Base-by-base conservation (phyloP, 2,329 filamentous ascomycete species). In the Colletotrichum ledebouriae region DNA sequence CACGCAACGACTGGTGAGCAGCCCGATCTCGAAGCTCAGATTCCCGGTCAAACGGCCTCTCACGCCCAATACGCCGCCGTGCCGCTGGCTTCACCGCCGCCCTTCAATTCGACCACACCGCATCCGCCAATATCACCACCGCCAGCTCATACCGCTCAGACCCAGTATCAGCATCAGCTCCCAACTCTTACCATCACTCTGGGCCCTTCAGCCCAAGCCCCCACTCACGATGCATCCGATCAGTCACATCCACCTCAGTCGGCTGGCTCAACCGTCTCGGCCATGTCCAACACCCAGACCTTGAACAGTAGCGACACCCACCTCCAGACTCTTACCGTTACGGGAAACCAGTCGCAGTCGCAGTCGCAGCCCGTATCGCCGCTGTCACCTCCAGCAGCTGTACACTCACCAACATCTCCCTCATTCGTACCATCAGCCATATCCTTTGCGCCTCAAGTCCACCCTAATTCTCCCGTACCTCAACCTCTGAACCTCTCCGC, bases 361-460 rank as follows among this genome's bases (percentile, higher is more conserved):
- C 25, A 25, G 25, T 5, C 66, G 17, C 61, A 65, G 34, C 55
- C 61, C 55, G 56, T 50, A 9, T 66, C 66, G 25, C 55, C 66
- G 20, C 33, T 65, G 42, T 65, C 66, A 12, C 55, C 65, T 15
- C 37, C 61, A 25, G 55, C 55, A 3, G 44, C 49, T 6, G 13
- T 60, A 6, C 66, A 69, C 55, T 66, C 66, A 20, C 56, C 61
- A 7, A 20, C 25, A 13, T 65, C 66, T 34, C 55, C 61, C 41
- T 65, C 62, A 10, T 69, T 69, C 20, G 59, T 52, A 12, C 66
- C 66, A 2, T 69, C 66, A 29, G 66, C 66, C 34, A 69, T 69
- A 17, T 69, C 66, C 6, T 69, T 69, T 52, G 66, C 66, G n/a
- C 66, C 66, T 49, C 66, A 69, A 46, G 25, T 69, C 20, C 66